Percentiles rank a stretch among this genome's conserved stretches.
Conservation (phyloP, 2,329 filamentous ascomycete genomes). For the Aureobasidium sp. region DNA sequence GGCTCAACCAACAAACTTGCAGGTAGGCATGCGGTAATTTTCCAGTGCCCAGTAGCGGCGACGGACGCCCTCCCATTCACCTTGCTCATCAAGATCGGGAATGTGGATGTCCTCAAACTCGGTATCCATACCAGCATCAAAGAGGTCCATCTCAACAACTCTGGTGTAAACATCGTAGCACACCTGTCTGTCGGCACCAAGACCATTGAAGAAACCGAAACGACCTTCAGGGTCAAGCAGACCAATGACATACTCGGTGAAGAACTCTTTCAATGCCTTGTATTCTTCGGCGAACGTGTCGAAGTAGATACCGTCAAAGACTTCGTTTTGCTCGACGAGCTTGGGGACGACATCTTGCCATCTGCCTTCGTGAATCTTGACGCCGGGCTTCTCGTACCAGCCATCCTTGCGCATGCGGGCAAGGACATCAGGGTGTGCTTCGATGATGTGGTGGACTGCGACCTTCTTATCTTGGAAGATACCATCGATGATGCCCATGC, state of each 20-base stretch:
- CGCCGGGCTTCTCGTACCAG: slow-evolving; percentile 43
- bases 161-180: slow-evolving; percentile 96
- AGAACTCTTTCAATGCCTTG: slow-evolving; percentile 74
- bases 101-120: slow-evolving; percentile 77
- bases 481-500: slow-evolving; percentile 46
- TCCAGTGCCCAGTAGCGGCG: slow-evolving; percentile 86
- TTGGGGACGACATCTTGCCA: slow-evolving; percentile 45
- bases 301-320: slow-evolving; percentile 66
- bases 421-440: slow-evolving; percentile 45
- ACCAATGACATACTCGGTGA: slow-evolving; percentile 76
- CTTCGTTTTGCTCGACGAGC: slow-evolving; percentile 36
- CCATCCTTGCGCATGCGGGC: slow-evolving; percentile 40
- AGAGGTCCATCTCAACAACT: slow-evolving; percentile 83
- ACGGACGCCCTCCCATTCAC: slow-evolving; percentile 83
- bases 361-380: slow-evolving; percentile 42
- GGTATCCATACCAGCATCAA: slow-evolving; percentile 82
- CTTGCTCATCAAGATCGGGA: slow-evolving; percentile 60
- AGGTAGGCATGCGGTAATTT: slow-evolving; percentile 66
- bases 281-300: slow-evolving; percentile 98
- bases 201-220: slow-evolving; percentile 63
- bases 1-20: slow-evolving; percentile 61
- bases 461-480: slow-evolving; percentile 41
- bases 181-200: slow-evolving; percentile 84
- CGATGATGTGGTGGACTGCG: slow-evolving; percentile 43
- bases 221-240: slow-evolving; percentile 57